These are phyloP conservation scores for Cryptomeria japonica DNA, from an alignment of 75 land plant species.

Conservation along the genomic window DNA sequence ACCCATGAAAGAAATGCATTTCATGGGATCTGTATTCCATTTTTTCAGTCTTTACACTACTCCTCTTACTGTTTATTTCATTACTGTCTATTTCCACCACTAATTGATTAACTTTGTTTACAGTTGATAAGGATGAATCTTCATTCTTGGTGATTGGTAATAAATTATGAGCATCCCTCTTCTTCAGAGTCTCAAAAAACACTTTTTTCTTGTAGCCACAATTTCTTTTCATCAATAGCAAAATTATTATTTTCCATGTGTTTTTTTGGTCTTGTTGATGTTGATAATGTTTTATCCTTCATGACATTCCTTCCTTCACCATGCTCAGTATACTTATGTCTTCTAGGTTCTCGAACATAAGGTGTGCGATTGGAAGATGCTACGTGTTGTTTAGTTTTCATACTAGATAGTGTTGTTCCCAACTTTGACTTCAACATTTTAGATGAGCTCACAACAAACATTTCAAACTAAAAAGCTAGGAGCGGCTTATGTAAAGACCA, in stretches of 20 bases:
- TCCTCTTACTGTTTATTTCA: conserved; percentile 3
- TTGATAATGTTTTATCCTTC: conserved; percentile 26
- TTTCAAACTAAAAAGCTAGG: too few species aligned
- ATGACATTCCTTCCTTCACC: conserved; percentile 29
- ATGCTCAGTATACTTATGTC: conserved; percentile 29
- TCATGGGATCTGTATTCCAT: background rate
- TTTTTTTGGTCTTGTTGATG: conserved; percentile 13
- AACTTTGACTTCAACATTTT: conserved; percentile 35
- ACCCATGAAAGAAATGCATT: conserved; percentile 1
- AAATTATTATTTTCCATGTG: conserved; percentile 15
- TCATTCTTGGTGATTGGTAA: background rate
- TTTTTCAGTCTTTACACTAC: background rate
- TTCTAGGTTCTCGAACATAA: conserved; percentile 18
- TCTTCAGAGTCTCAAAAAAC: conserved; percentile 65
- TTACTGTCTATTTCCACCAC: conserved; percentile 17
- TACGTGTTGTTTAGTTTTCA: background rate
- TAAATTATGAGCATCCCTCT: conserved; percentile 35
- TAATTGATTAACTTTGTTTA: background rate
- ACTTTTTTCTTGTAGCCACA: conserved; percentile 54
- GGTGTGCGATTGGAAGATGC: conserved; percentile 9
- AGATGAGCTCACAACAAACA: too few species aligned
- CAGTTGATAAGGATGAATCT: background rate
- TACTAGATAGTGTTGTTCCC: background rate
- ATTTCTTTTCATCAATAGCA: conserved; percentile 14
- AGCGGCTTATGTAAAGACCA: too few species aligned